These are phyloP conservation scores for Pelagomonas calceolata DNA, from an alignment of 108 stramenopile genomes.

Conservation along the genomic window DNA sequence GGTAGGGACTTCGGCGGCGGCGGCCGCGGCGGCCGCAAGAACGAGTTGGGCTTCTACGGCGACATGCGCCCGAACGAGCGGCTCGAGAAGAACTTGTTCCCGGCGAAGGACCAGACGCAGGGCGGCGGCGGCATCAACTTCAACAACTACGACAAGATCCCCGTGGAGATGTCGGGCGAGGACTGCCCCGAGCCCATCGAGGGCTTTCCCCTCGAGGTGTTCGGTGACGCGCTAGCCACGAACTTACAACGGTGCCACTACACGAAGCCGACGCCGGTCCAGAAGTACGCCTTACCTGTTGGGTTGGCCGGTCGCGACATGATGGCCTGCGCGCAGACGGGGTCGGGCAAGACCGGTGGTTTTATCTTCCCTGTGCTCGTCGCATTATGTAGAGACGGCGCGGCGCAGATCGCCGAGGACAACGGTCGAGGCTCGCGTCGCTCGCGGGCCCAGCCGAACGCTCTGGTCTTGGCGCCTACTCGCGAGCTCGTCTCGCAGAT, in stretches of 20 bases:
- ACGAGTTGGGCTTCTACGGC: slow-evolving; percentile 43
- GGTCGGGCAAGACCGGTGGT: slow-evolving; percentile 90
- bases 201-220: slow-evolving; percentile 62
- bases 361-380: slow-evolving; percentile 95
- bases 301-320: slow-evolving; percentile 73
- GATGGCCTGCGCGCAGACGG: slow-evolving; percentile 94
- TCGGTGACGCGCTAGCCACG: slow-evolving; percentile 72
- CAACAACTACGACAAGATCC: slow-evolving; percentile 95
- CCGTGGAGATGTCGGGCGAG: slow-evolving; percentile 77
- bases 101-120: slow-evolving; percentile 22
- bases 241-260: slow-evolving; percentile 87
- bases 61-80: slow-evolving; percentile 28
- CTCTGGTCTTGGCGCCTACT: slow-evolving; percentile 87
- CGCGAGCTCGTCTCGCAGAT: slow-evolving; percentile 96
- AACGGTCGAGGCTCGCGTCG: not conserved
- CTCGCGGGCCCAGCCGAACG: slow-evolving; percentile 53
- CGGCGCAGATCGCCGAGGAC: slow-evolving; percentile 46
- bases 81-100: slow-evolving; percentile 39
- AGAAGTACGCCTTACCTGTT: slow-evolving; percentile 95
- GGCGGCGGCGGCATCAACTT: slow-evolving; percentile 99
- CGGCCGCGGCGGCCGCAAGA: not conserved
- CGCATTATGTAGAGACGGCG: slow-evolving; percentile 67
- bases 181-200: slow-evolving; percentile 81
- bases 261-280: slow-evolving; percentile 90
- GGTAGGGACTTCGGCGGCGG: not conserved